These are phyloP conservation scores for Pseudocercospora vitis DNA, from an alignment of 2,329 filamentous ascomycete species.

Conservation along the genomic window DNA sequence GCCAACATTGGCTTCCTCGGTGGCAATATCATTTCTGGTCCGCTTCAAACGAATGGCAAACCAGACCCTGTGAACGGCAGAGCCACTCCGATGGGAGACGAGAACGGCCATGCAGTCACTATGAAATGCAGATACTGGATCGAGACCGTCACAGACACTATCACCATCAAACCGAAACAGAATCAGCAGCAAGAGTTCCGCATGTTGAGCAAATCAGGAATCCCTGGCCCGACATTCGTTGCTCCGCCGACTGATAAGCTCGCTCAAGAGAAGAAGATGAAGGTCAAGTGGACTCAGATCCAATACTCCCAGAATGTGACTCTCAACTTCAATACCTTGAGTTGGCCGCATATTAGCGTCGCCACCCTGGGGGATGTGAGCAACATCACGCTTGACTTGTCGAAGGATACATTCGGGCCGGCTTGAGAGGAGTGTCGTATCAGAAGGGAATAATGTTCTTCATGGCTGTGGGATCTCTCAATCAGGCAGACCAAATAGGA, in stretches of 20 bases:
- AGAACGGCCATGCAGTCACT: conserved; percentile 32
- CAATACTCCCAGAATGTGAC: conserved; percentile 43
- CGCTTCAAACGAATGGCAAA: neutral
- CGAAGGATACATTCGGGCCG: too few relatives aligned
- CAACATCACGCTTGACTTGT: too few relatives aligned
- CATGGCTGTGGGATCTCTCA: neutral
- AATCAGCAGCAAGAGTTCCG: too few relatives aligned
- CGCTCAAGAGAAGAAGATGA: conserved; percentile 21
- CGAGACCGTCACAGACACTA: conserved; percentile 32
- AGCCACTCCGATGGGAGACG: too few relatives aligned
- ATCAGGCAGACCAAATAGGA: too few relatives aligned
- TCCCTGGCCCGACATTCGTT: conserved; percentile 29
- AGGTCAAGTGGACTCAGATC: conserved; percentile 36
- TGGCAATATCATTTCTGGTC: too few relatives aligned
- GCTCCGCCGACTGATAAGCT: conserved; percentile 22
- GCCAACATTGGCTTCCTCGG: conserved; percentile 37
- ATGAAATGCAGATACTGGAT: conserved; percentile 39
- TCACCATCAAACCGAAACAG: too few relatives aligned
- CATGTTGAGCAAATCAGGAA: too few relatives aligned
- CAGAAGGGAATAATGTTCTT: too few relatives aligned
- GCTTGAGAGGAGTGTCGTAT: too few relatives aligned
- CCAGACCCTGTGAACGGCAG: too few relatives aligned
- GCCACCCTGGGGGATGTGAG: conserved; percentile 29
- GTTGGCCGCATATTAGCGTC: conserved; percentile 36
- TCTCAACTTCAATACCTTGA: conserved; percentile 34